Evolutionary conservation across 371 early-diverging fungal species (phyloP), one percentile per base, ranked within the genome.

Genomic region (Syncephalis plumigaleata): DNA sequence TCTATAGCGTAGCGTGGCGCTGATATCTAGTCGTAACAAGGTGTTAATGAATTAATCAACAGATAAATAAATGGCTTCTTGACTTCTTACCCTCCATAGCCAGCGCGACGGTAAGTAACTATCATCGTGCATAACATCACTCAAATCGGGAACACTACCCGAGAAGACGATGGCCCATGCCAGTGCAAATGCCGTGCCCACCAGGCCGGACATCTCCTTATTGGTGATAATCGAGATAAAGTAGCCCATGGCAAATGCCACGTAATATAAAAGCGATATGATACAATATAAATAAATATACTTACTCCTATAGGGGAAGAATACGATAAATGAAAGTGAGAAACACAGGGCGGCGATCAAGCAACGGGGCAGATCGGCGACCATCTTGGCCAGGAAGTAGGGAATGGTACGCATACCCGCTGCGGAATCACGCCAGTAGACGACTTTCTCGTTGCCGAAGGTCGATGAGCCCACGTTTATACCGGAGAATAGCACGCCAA

Each of bases 311-410:
- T 54, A 57, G 13, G 64, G 49, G 42, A 46, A 71, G 16, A 71
- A 63, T 37, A 73, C 40, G 8, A 67, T 55, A 45, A 72, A 48
- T 20, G 71, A 47, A 20, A 60, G 46, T 15, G 64, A 56, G 39
- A 70, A 72, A 67, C 70, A 66, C 45, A 69, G 18, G 0, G 60
- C 55, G 0, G 73, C 73, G 4, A 73, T 47, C 16, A 68, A 9
- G 26, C 73, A 55, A n/a, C 73, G 46, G 16, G 72, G 69, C 7
- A 72, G 45, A 36, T 72, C 73, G 3, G 72, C 65, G 40, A 73
- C 48, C 26, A 57, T 46, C 46, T 72, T 72, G 42, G 71, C 69
- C 11, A 72, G n/a, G 47, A 60, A 75, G 42, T 64, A 74, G 1
- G 71, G 65, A 22, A 70, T 17, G 0, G 72, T 63, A 26, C 55